These are phyloP conservation scores for Penicillium sp. DNA, from an alignment of 2,329 filamentous ascomycete species.

Conservation along the genomic window DNA sequence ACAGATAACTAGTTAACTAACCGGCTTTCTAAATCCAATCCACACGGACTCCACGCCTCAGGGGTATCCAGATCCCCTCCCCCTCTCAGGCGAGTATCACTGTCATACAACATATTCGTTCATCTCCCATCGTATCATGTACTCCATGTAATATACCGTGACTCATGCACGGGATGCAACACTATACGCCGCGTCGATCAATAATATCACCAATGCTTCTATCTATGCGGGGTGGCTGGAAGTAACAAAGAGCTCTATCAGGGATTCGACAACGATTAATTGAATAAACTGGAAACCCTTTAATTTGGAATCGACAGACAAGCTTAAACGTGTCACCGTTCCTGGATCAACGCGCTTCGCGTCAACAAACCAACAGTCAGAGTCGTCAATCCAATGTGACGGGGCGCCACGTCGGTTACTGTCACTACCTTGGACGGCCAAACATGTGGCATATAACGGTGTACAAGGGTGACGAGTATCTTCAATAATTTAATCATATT, in stretches of 20 bases:
- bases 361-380: slow-evolving; percentile 2
- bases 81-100: background rate
- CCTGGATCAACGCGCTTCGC: background rate
- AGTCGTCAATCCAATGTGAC: background rate
- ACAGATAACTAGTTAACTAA: slow-evolving; percentile 8
- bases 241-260: background rate
- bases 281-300: background rate
- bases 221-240: background rate
- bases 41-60: background rate
- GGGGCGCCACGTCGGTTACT: background rate
- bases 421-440: background rate
- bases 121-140: background rate
- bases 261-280: background rate
- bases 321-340: slow-evolving; percentile 1
- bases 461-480: background rate
- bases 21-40: slow-evolving; percentile 5
- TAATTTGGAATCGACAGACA: background rate
- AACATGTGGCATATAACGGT: background rate
- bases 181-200: background rate
- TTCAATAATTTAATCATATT: background rate
- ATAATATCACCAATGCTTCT: background rate
- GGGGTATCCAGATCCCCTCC: slow-evolving; percentile 1
- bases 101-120: slow-evolving; percentile 1
- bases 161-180: background rate
- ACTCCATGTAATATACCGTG: background rate